A percentile compares a stretch with the other conserved stretches of the same genome.
Evolutionary conservation across 768 basidiomycete species (phyloP).

Genomic region (Macrolepiota fuliginosa): DNA sequence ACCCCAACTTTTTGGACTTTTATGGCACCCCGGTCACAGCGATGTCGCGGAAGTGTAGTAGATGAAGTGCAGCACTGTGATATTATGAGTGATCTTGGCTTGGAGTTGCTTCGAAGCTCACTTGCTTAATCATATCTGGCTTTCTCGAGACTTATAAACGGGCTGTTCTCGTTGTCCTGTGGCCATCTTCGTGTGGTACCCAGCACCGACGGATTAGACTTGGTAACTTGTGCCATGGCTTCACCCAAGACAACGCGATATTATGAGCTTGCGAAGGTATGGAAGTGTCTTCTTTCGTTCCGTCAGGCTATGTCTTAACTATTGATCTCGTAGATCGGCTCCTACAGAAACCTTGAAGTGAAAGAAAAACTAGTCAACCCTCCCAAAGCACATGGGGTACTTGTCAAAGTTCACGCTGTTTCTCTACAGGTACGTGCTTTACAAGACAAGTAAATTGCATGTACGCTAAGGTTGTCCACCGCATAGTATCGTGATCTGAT

Average conservation of each 20-base stretch:
- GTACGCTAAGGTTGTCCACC: neutral
- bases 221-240: neutral
- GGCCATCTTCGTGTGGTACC: neutral
- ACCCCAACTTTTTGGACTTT: neutral
- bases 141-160: neutral
- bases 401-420: conserved; percentile 56
- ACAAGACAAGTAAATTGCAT: neutral
- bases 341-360: conserved; percentile 21
- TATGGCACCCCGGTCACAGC: neutral
- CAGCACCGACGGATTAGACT: neutral
- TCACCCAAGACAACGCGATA: neutral
- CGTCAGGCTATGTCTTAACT: neutral
- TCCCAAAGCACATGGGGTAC: conserved; percentile 45
- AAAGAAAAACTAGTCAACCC: conserved; percentile 24
- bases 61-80: neutral
- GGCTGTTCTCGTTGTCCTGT: neutral
- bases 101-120: neutral
- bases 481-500: conserved; percentile 48
- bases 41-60: neutral
- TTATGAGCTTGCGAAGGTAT: neutral
- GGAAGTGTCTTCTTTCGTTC: neutral
- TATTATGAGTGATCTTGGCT: neutral
- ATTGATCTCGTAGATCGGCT: conserved; percentile 15
- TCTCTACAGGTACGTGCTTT: conserved; percentile 44
- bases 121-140: neutral